Percentiles rank a stretch among this genome's conserved stretches.
Evolutionary conservation across 2,329 filamentous ascomycete species (phyloP).

Genomic region (Paraphoma chrysanthemicola): DNA sequence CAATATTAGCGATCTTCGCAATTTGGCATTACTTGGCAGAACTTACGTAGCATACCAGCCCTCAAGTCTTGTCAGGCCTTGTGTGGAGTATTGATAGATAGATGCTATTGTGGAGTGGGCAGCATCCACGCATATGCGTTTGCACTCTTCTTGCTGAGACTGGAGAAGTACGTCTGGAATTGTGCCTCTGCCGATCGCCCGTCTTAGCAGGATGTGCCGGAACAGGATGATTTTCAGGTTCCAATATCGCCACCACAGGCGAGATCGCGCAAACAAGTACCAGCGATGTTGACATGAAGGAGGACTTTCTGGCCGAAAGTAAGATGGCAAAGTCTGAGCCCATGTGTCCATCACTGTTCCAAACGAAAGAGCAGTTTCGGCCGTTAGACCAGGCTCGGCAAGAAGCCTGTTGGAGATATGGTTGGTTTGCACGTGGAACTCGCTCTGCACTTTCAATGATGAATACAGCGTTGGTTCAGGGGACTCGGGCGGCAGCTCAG

Average conservation of each 20-base stretch:
- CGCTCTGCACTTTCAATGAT: constrained; percentile 26
- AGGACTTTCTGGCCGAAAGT: constrained; percentile 19
- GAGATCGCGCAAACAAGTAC: constrained; percentile 29
- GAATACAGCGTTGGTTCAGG: constrained; percentile 29
- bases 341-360: constrained; percentile 25
- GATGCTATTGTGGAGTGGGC: constrained; percentile 32
- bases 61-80: constrained; percentile 26
- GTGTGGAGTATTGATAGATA: constrained; percentile 27
- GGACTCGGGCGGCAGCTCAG: constrained; percentile 20
- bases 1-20: neutral
- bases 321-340: constrained; percentile 22
- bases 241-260: constrained; percentile 36
- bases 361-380: constrained; percentile 29
- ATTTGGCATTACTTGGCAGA: neutral
- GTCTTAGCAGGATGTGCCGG: constrained; percentile 30
- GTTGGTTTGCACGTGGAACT: constrained; percentile 32
- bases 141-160: constrained; percentile 28
- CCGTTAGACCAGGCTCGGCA: constrained; percentile 32
- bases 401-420: constrained; percentile 30
- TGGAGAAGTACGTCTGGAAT: constrained; percentile 24
- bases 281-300: constrained; percentile 18
- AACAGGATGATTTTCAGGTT: constrained; percentile 36
- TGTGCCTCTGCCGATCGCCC: constrained; percentile 29
- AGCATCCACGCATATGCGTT: constrained; percentile 31
- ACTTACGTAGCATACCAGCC: constrained; percentile 37